Evolutionary conservation across 768 basidiomycete species (phyloP).

Genomic region (Mycena indigotica): DNA sequence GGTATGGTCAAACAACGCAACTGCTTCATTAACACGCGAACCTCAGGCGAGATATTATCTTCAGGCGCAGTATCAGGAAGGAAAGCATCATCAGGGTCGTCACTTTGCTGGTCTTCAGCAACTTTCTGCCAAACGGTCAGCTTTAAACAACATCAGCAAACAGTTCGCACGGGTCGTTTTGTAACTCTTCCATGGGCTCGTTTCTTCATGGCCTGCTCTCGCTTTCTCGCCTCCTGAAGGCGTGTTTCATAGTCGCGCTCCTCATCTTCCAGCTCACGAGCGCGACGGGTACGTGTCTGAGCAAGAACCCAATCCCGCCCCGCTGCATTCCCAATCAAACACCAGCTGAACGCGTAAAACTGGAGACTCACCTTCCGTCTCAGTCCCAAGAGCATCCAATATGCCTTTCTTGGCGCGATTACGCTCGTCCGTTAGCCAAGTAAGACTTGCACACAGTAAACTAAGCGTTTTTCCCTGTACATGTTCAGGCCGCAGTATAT

Average conservation of each 20-base stretch:
- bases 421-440: slow-evolving; percentile 74
- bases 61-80: slow-evolving; percentile 61
- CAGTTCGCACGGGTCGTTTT: slow-evolving; percentile 57
- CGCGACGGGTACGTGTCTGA: slow-evolving; percentile 67
- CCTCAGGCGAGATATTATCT: slow-evolving; percentile 71
- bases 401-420: slow-evolving; percentile 70
- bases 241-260: slow-evolving; percentile 66
- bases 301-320: slow-evolving; percentile 77
- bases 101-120: slow-evolving; percentile 25
- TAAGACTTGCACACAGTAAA: slow-evolving; percentile 72
- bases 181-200: slow-evolving; percentile 57
- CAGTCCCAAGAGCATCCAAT: slow-evolving; percentile 44
- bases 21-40: slow-evolving; percentile 81
- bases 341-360: background rate
- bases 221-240: slow-evolving; percentile 60
- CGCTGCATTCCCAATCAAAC: slow-evolving; percentile 25
- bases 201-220: slow-evolving; percentile 58
- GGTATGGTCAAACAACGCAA: slow-evolving; percentile 33
- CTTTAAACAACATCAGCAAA: background rate
- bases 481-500: background rate
- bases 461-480: slow-evolving; percentile 84
- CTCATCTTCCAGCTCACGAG: slow-evolving; percentile 66
- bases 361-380: slow-evolving; percentile 29
- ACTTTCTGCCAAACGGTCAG: slow-evolving; percentile 17
- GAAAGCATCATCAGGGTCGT: slow-evolving; percentile 66